Evolutionary conservation across 78 protist species (phyloP).

Genomic region (Planoprotostelium fungivorum): DNA sequence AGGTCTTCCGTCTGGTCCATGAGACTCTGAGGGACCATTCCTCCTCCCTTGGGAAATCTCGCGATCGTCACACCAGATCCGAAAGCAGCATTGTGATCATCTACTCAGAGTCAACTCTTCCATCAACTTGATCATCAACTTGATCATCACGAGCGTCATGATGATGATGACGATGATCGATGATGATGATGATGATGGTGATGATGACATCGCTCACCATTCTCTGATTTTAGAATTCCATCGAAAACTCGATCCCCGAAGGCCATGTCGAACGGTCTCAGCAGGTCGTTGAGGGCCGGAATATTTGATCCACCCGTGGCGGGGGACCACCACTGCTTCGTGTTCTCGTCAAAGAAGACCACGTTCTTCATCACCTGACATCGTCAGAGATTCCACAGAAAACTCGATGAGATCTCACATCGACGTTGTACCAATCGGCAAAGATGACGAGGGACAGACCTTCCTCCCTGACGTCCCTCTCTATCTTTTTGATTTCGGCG

Average conservation of each 20-base stretch:
- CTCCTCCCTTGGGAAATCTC: conserved; percentile 15
- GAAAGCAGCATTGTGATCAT: not conserved
- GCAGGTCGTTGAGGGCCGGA: conserved; percentile 88
- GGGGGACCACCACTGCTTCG: conserved; percentile 74
- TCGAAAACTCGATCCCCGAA: conserved; percentile 55
- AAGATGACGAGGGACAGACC: conserved; percentile 80
- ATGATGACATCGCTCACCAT: not conserved
- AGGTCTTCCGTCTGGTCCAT: not conserved
- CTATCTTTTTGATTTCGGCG: conserved; percentile 69
- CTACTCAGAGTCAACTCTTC: not conserved
- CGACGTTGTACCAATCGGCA: conserved; percentile 66
- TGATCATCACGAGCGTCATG: no score
- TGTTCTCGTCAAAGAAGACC: conserved; percentile 84
- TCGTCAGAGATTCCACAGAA: not conserved
- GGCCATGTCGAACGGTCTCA: conserved; percentile 65
- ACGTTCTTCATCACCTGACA: conserved; percentile 60
- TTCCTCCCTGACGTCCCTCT: conserved; percentile 55
- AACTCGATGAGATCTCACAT: not conserved
- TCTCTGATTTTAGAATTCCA: not conserved
- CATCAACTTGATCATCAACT: no score
- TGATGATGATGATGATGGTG: no score
- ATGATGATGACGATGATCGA: no score
- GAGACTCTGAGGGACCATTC: not conserved
- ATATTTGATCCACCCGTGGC: conserved; percentile 89
- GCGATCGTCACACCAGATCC: not conserved